A percentile compares a stretch with the other conserved stretches of the same genome.
These are phyloP conservation scores for Boletus nobilissimus DNA, from an alignment of 1,284 basidiomycete species.

Conservation along the genomic window DNA sequence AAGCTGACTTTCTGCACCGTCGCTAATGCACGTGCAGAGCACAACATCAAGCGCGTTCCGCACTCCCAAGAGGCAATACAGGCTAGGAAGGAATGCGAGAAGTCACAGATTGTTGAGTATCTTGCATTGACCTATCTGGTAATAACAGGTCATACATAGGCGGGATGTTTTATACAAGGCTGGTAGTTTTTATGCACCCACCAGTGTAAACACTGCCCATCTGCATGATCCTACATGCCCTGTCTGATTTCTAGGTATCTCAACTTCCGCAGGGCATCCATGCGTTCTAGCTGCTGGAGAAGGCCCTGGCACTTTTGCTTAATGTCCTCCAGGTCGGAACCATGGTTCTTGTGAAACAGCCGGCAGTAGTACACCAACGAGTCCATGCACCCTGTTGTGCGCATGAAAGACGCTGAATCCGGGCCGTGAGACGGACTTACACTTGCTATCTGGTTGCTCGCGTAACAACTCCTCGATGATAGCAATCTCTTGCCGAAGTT, in stretches of 20 bases:
- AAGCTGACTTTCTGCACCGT: too few species aligned
- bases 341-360: slow-evolving; percentile 61
- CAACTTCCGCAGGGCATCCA: slow-evolving; percentile 68
- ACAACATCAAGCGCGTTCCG: too few species aligned
- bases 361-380: slow-evolving; percentile 86
- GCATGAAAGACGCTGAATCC: slow-evolving; percentile 4
- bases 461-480: slow-evolving; percentile 89
- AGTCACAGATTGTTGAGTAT: too few species aligned
- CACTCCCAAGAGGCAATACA: too few species aligned
- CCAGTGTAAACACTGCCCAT: neutral
- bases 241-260: slow-evolving; percentile 74
- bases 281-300: slow-evolving; percentile 59
- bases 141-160: too few species aligned
- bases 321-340: slow-evolving; percentile 51
- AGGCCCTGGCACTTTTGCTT: slow-evolving; percentile 61
- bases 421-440: slow-evolving; percentile 56
- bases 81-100: too few species aligned
- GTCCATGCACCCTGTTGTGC: slow-evolving; percentile 86
- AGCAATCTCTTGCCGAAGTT: slow-evolving; percentile 82
- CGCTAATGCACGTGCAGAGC: too few species aligned
- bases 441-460: slow-evolving; percentile 94
- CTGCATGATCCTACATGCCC: slow-evolving; percentile 34
- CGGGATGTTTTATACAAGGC: too few species aligned
- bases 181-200: too few species aligned
- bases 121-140: too few species aligned